These are phyloP conservation scores for Mycena epipterygia DNA, from an alignment of 768 basidiomycete species.

Conservation along the genomic window DNA sequence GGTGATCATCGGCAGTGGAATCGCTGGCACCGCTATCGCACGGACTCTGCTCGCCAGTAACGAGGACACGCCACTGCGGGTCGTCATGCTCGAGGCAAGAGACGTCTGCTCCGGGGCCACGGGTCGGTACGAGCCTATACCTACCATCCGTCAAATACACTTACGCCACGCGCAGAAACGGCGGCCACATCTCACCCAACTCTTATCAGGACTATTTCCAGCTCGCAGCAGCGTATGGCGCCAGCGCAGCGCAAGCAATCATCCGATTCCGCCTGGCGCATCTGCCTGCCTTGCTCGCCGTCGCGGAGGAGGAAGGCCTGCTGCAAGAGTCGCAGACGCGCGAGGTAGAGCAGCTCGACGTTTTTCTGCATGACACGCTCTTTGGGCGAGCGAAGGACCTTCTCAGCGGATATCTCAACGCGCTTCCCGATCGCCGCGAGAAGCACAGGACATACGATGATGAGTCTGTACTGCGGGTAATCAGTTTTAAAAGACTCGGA, in stretches of 20 bases:
- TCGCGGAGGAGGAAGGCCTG: slow-evolving; percentile 68
- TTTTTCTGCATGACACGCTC: slow-evolving; percentile 57
- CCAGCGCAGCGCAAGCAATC: slow-evolving; percentile 61
- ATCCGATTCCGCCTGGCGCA: slow-evolving; percentile 76
- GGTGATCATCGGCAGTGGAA: slow-evolving; percentile 83
- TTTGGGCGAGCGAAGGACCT: slow-evolving; percentile 60
- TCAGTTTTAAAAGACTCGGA: not conserved
- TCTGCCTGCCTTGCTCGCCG: slow-evolving; percentile 59
- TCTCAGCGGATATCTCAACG: slow-evolving; percentile 59
- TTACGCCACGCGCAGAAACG: slow-evolving; percentile 61
- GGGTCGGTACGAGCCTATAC: slow-evolving; percentile 62
- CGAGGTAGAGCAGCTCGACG: slow-evolving; percentile 70
- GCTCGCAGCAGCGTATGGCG: slow-evolving; percentile 62
- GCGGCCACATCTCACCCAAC: slow-evolving; percentile 75
- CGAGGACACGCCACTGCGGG: slow-evolving; percentile 45
- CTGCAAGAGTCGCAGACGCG: slow-evolving; percentile 69
- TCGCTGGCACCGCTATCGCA: slow-evolving; percentile 76
- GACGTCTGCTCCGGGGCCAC: slow-evolving; percentile 83
- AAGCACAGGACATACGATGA: slow-evolving; percentile 50
- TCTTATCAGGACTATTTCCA: slow-evolving; percentile 70
- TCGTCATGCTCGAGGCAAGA: slow-evolving; percentile 88
- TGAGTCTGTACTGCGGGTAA: slow-evolving; percentile 46
- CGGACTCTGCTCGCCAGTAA: slow-evolving; percentile 62
- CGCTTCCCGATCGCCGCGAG: slow-evolving; percentile 64
- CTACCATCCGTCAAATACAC: not conserved